Conservation (phyloP, 495 filamentous ascomycete species). For the Penicillium verhagenii region DNA sequence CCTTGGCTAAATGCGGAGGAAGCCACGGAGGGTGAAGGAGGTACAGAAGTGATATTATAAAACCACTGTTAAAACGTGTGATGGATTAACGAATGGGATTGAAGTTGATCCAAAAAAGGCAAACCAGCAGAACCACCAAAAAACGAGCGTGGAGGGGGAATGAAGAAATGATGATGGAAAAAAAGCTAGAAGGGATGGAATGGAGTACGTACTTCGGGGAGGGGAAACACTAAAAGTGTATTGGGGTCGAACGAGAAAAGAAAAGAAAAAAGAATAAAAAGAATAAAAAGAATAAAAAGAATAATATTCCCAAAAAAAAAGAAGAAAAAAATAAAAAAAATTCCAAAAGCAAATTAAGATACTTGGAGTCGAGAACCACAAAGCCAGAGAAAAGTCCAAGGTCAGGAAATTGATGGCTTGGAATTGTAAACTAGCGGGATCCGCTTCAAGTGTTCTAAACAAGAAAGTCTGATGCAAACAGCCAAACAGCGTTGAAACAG, state of each 20-base stretch:
- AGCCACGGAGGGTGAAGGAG: slow-evolving; percentile 40
- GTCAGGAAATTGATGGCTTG: neutral
- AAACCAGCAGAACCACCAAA: neutral
- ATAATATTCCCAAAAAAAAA: too few relatives aligned
- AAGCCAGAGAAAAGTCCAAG: neutral
- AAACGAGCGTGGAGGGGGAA: slow-evolving; percentile 35
- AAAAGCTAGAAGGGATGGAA: slow-evolving; percentile 19
- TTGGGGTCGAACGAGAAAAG: too few relatives aligned
- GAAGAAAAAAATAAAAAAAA: neutral
- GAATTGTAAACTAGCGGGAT: neutral
- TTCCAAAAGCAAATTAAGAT: too few relatives aligned
- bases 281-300: too few relatives aligned
- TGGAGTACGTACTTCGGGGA: slow-evolving; percentile 11
- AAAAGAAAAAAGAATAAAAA: neutral
- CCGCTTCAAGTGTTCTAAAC: neutral
- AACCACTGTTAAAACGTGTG: slow-evolving; percentile 17
- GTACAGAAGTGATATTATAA: slow-evolving; percentile 16
- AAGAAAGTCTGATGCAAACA: too few relatives aligned
- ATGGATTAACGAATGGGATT: slow-evolving; percentile 24
- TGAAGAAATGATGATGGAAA: slow-evolving; percentile 30
- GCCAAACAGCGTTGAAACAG: slow-evolving; percentile 15
- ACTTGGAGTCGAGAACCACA: neutral
- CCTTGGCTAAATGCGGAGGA: slow-evolving; percentile 46
- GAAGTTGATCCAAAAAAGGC: slow-evolving; percentile 22
- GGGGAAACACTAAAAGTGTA: neutral